Base-by-base conservation (phyloP, 2,329 filamentous ascomycete genomes). In the Magnaporthiopsis poae region DNA sequence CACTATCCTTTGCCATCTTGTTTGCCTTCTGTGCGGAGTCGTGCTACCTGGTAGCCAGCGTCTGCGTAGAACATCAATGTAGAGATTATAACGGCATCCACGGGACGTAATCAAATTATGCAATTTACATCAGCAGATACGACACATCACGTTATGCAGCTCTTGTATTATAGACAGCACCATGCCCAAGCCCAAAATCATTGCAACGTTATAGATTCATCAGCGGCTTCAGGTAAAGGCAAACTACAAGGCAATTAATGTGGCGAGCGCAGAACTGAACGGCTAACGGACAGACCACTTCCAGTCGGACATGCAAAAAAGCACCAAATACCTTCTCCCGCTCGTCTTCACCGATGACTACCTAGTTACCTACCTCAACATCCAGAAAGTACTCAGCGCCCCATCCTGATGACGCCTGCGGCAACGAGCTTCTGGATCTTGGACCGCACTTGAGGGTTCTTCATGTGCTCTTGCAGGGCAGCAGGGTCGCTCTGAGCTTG, bases 351-450 rank as follows among this genome's bases (percentile, higher is more conserved):
- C 46, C 46, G n/a, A 25, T 9, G n/a, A 52, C 15, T 15, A 46
- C 4, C 13, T 8, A 18, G 15, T 18, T 52, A 18, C 15, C 15
- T 18, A 52, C 39, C 18, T 18, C 18, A 15, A 5, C 39, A 36
- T 13, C 35, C 3, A 36, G 35, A 7, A 46, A 15, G 39, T 18
- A n/a, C 46, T 56, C 21, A 56, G 46, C 46, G 46, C 1, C 46
- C 46, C 46, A 94, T 83, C 61, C 91, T 87, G 73, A 97, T 97
- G 18, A 97, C 92, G 74, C 95, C 93, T 61, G 94, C 93, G 66
- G 92, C 92, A 71, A 96, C 89, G 73, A 98, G 81, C 81, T 97
- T 97, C 83, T 97, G 92, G 70, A 99, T 90, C 85, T 97, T 96
- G 73, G 86, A 86, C 68, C 88, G 85, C 71, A 99, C 90, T 67